Base-by-base conservation (phyloP, 495 filamentous ascomycete genomes). In the Aspergillus funiculosus region DNA sequence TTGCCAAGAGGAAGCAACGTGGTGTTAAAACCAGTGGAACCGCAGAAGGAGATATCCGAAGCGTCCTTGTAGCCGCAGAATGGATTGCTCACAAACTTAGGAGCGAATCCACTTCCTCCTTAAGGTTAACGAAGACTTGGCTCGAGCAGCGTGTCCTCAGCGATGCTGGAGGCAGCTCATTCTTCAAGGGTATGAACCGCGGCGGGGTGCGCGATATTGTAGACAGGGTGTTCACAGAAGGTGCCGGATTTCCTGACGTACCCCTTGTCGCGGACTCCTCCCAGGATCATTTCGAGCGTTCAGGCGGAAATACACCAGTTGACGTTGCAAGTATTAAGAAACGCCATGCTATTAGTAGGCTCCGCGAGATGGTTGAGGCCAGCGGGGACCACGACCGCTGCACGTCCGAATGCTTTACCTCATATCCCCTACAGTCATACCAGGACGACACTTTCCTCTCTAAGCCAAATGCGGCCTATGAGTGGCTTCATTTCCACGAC, bases 401-500 rank as follows among this genome's bases (percentile, higher is more conserved):
- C 53, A 72, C 91, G 43, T 81, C 83, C 6, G 84, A 87, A 41
- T 85, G 89, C 59, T 95, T 95, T 60, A 67, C 81, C 25, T 73
- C 82, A 50, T 98, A 95, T 59, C 87, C 89, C 6, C 79, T 79
- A 39, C 85, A 87, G 39, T 78, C 87, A 21, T 97, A 84, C 63
- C 89, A 95, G 67, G 92, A 98, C 60, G 92, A 97, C 60, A 87
- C 81, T 0, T 82, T 86, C 59, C 77, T 98, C 22, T 83, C 85
- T 7, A 98, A 98, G 56, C 92, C 92, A 0, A 81, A 82, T 53
- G 61, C 74, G 1, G 91, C 89, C 0, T 92, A 90, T 58, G 89
- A 95, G 36, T 97, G 92, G 92, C 78, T 98, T 43, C 76, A 90
- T 63, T 97, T 98, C 62, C 86, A 95, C 59, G 92, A 96, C 52